Evolutionary conservation across 2,329 filamentous ascomycete species (phyloP).

Genomic region (Fusarium verrucosum): DNA sequence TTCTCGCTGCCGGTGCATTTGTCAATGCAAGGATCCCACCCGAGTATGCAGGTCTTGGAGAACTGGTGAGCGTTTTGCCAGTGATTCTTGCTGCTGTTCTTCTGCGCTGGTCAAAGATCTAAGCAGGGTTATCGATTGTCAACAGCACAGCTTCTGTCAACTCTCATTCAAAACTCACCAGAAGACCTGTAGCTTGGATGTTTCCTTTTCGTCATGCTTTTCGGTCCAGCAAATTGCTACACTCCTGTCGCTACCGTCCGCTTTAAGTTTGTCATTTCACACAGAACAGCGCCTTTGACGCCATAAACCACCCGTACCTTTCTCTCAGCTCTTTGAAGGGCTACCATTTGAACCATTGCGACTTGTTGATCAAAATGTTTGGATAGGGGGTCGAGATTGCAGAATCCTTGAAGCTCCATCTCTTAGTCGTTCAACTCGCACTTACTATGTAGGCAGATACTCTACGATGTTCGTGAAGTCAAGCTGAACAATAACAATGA

Average conservation of each 20-base stretch:
- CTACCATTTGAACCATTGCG: neutral
- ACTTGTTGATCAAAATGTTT: neutral
- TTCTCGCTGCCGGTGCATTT: slow-evolving; percentile 73
- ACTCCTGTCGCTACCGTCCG: slow-evolving; percentile 23
- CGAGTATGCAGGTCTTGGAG: slow-evolving; percentile 73
- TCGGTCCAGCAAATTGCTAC: slow-evolving; percentile 9
- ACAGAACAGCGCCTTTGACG: neutral
- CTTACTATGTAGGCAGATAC: neutral
- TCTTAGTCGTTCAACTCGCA: neutral
- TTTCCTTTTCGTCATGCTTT: neutral
- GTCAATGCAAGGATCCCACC: slow-evolving; percentile 63
- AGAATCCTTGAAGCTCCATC: neutral
- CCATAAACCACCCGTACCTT: neutral
- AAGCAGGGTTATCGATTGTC: neutral
- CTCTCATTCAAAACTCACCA: slow-evolving; percentile 5
- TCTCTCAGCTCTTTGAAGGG: neutral
- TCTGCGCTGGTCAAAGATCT: slow-evolving; percentile 42
- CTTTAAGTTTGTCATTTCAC: neutral
- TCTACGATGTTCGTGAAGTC: neutral
- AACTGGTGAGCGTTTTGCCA: slow-evolving; percentile 77
- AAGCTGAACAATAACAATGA: neutral
- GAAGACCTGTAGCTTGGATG: neutral
- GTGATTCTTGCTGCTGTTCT: slow-evolving; percentile 59
- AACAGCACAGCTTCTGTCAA: neutral
- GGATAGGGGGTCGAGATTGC: neutral